These are phyloP conservation scores for Agaricus blazei DNA, from an alignment of 768 basidiomycete species.

Conservation along the genomic window DNA sequence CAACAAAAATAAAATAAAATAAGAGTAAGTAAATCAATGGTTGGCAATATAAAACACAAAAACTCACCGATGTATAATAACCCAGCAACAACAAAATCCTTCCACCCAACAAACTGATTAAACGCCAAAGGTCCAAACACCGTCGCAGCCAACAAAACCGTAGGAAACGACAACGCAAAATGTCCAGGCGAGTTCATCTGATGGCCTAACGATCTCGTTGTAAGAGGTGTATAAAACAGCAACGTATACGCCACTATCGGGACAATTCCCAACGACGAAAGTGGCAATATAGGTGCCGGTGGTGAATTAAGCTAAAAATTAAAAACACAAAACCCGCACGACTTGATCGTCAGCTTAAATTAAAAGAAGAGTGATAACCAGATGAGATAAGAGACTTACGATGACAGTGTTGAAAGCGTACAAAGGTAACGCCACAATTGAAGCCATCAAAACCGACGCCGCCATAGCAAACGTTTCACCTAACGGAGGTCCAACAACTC, in stretches of 20 bases:
- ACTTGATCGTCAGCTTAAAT: slow-evolving; percentile 6
- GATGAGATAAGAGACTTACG: slow-evolving; percentile 32
- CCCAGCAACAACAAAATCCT: slow-evolving; percentile 52
- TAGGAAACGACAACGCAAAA: slow-evolving; percentile 55
- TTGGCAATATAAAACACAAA: no score
- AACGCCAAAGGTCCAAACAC: slow-evolving; percentile 61
- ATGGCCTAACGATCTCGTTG: slow-evolving; percentile 40
- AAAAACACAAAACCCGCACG: not conserved
- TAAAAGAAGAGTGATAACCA: not conserved
- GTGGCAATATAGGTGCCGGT: slow-evolving; percentile 46
- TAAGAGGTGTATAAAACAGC: slow-evolving; percentile 55
- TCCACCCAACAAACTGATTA: slow-evolving; percentile 51
- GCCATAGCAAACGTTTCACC: slow-evolving; percentile 53
- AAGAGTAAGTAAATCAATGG: not conserved
- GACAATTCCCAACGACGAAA: slow-evolving; percentile 51
- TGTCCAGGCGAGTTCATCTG: slow-evolving; percentile 49
- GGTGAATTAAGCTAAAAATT: slow-evolving; percentile 43
- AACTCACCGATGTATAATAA: slow-evolving; percentile 60
- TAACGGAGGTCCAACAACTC: slow-evolving; percentile 51
- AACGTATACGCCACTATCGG: slow-evolving; percentile 60
- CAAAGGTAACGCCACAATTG: slow-evolving; percentile 56
- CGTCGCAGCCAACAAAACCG: slow-evolving; percentile 40
- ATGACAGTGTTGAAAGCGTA: slow-evolving; percentile 56
- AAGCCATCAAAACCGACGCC: slow-evolving; percentile 56
- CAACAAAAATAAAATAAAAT: not conserved